Evolutionary conservation across 2,329 filamentous ascomycete species (phyloP).

Genomic region (Verticillium klebahnii): DNA sequence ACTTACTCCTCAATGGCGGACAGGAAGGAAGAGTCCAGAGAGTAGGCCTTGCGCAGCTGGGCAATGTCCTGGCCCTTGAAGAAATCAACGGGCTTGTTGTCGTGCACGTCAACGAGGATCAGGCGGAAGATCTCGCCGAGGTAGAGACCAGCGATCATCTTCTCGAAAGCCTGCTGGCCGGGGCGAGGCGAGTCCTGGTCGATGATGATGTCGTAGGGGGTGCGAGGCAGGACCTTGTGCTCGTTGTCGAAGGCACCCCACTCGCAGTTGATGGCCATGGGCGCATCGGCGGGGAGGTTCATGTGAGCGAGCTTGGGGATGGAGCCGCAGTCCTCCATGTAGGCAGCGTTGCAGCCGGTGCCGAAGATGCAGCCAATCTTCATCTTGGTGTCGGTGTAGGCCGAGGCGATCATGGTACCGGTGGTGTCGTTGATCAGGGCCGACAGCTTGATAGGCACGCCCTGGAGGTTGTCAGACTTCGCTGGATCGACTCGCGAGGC

Average conservation of each 20-base stretch:
- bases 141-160: constrained; percentile 95
- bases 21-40: constrained; percentile 87
- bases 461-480: constrained; percentile 38
- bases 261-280: constrained; percentile 96
- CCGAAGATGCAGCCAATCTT: constrained; percentile 98
- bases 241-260: constrained; percentile 97
- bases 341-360: constrained; percentile 96
- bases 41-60: constrained; percentile 80
- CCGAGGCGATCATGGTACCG: constrained; percentile 91
- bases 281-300: constrained; percentile 77
- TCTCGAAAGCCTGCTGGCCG: constrained; percentile 93
- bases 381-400: constrained; percentile 91
- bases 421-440: constrained; percentile 98
- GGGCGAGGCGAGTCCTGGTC: constrained; percentile 90
- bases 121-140: constrained; percentile 92
- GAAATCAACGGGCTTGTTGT: constrained; percentile 68
- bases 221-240: constrained; percentile 79
- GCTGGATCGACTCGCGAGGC: too few species aligned
- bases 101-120: constrained; percentile 78
- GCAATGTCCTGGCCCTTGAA: constrained; percentile 81
- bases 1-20: constrained; percentile 83
- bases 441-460: constrained; percentile 85
- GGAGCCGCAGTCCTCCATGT: constrained; percentile 89
- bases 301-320: constrained; percentile 92
- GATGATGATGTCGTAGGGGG: constrained; percentile 79